These are phyloP conservation scores for Syzygium jambos DNA, from an alignment of 345 rosid genomes.

Conservation along the genomic window DNA sequence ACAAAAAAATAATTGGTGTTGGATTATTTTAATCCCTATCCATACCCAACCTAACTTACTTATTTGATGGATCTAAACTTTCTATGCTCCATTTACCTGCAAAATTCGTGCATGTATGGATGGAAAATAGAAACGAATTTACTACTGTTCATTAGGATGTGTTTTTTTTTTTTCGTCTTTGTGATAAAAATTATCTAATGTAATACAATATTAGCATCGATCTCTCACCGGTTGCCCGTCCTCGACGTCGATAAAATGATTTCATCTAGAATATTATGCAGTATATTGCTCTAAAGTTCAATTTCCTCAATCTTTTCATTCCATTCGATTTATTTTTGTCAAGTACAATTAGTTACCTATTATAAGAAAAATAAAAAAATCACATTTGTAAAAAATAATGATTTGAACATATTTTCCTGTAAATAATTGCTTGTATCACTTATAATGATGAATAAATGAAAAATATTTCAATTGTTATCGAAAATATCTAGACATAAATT, in stretches of 20 bases:
- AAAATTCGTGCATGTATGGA: background rate
- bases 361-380: background rate
- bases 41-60: background rate
- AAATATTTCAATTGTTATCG: no score
- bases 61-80: background rate
- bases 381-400: background rate
- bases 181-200: no score
- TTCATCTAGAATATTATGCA: background rate
- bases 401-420: background rate
- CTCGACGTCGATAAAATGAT: accelerated
- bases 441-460: no score
- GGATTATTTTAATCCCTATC: accelerated
- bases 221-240: no score
- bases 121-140: no score
- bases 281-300: background rate
- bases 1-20: no score
- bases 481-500: no score
- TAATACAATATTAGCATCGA: no score
- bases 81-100: background rate
- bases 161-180: no score
- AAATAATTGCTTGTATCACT: no score
- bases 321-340: background rate
- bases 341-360: no score
- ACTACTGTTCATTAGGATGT: no score
- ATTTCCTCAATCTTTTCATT: background rate